phyloP scores from a whole-genome alignment of 208 protist genomes.

The Herpetomonas samuelpessoai region DNA sequence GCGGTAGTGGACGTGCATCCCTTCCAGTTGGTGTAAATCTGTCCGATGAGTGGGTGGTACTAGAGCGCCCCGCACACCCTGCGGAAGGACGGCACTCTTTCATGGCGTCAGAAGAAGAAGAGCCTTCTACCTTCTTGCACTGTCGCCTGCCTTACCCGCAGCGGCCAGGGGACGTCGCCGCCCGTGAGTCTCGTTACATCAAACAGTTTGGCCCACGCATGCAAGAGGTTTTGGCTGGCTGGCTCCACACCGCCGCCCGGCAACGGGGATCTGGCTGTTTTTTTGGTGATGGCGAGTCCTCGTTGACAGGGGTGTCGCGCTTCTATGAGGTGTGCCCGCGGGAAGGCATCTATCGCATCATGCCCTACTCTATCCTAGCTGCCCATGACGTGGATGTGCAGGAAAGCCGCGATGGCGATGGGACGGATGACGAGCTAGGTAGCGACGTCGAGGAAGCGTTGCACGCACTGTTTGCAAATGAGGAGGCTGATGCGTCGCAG shows the following conservation, averaged over 20 bases:
- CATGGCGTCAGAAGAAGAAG: conserved; percentile 1
- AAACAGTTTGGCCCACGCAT: conserved; percentile 16
- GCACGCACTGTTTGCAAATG: too few species aligned
- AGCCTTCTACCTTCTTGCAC: conserved; percentile 43
- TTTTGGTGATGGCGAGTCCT: conserved; percentile 69
- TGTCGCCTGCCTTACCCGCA: conserved; percentile 74
- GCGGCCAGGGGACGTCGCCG: conserved; percentile 14
- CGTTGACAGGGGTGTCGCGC: conserved; percentile 37
- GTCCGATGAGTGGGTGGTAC: conserved; percentile 75
- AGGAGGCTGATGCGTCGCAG: too few species aligned
- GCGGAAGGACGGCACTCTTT: conserved; percentile 11
- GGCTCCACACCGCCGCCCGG: conserved; percentile 24
- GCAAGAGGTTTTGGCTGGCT: conserved; percentile 30
- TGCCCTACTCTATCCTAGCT: conserved; percentile 25
- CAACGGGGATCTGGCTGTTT: conserved; percentile 36
- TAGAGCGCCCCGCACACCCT: conserved; percentile 32
- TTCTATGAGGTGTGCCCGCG: conserved; percentile 69
- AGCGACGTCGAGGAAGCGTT: too few species aligned
- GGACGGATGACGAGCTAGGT: too few species aligned
- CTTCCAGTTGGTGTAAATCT: conserved; percentile 40
- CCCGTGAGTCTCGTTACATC: conserved; percentile 31
- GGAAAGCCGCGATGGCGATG: too few species aligned
- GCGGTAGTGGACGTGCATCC: conserved; percentile 12
- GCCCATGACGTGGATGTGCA: conserved; percentile 4
- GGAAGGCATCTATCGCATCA: conserved; percentile 47